A percentile compares a stretch with the other conserved stretches of the same genome.
These are phyloP conservation scores for Gracilaria caudata DNA, from an alignment of 23 red algal genomes.

Conservation along the genomic window DNA sequence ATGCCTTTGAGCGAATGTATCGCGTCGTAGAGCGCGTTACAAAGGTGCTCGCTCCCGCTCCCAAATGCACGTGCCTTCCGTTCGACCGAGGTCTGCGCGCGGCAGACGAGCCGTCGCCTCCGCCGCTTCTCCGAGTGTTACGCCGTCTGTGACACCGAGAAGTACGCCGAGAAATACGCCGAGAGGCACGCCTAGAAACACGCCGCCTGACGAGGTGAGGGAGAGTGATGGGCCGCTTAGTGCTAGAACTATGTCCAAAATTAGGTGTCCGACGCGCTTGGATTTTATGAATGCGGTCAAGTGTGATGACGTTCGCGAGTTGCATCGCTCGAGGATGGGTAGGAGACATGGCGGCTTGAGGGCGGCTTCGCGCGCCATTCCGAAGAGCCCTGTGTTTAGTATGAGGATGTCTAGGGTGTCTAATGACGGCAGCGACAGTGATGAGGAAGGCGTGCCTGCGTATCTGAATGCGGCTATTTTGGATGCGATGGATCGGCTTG, in stretches of 20 bases:
- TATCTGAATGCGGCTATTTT: conserved; percentile 33
- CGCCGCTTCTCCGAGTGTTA: neutral
- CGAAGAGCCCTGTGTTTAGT: neutral
- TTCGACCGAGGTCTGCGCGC: neutral
- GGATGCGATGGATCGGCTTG: conserved; percentile 66
- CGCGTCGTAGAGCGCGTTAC: too few relatives aligned
- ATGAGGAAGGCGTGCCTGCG: conserved; percentile 53
- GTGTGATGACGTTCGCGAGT: conserved; percentile 8
- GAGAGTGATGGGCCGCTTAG: conserved; percentile 33
- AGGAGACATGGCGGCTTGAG: neutral
- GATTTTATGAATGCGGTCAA: conserved; percentile 62
- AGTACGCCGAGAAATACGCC: conserved; percentile 7
- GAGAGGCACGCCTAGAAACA: neutral
- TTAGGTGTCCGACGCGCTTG: conserved; percentile 51
- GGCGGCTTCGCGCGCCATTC: neutral
- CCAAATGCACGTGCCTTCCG: conserved; percentile 14
- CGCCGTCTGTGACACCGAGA: neutral
- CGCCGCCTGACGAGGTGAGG: conserved; percentile 12
- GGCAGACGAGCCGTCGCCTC: neutral
- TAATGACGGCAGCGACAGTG: conserved; percentile 32
- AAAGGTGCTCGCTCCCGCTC: neutral
- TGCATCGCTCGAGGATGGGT: conserved; percentile 4
- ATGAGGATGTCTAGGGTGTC: conserved; percentile 23
- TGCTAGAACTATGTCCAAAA: conserved; percentile 28
- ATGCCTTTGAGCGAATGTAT: too few relatives aligned